Evolutionary conservation across 2,329 filamentous ascomycete species (phyloP), one percentile per base, ranked within the genome.

Genomic region (Phialophora chinensis): DNA sequence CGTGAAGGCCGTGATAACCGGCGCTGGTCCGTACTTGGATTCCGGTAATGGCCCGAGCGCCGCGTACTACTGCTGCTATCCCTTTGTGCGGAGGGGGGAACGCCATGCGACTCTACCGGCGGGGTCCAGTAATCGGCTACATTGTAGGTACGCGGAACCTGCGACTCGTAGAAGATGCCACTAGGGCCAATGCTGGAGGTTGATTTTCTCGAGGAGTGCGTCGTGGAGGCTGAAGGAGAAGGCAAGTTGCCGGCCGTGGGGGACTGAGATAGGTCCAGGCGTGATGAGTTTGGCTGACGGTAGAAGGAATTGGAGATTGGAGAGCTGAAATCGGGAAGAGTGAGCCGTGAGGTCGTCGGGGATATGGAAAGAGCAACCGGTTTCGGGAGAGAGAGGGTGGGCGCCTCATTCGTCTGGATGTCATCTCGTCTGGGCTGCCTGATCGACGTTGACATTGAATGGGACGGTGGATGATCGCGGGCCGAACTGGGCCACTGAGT

Each of bases 111-210:
- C 17, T 66, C 65, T 10, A 31, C 20, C 29, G 56, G 54, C n/a
- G 59, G 27, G n/a, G 65, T 55, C 68, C 65, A 69, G 57, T 67
- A 69, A 17, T 65, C 60, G 17, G 47, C 33, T 8, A 5, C 27
- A 25, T 27, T 14, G 20, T 52, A 20, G 8, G 47, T 52, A 27
- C 10, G 31, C 6, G 65, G 65, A 11, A 69, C 35, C 27, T 69
- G 68, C 7, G 68, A 44, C 1, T 69, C 68, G 29, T 69, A 69
- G 44, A 67, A 53, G 20, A 69, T 62, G 14, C 63, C 62, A 35
- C 60, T 66, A 10, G 62, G 62, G 12, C 62, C 65, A 31, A 67
- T 52, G 50, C 65, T 67, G 10, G 60, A 58, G n/a, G 47, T 44
- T 8, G 64, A 67, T n/a, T 62, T 60, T 31, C 60, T 50, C 35